Percentiles rank a stretch among this genome's conserved stretches.
phyloP scores from a whole-genome alignment of 176 grass and related monocot species.

The Juncus inflexus region DNA sequence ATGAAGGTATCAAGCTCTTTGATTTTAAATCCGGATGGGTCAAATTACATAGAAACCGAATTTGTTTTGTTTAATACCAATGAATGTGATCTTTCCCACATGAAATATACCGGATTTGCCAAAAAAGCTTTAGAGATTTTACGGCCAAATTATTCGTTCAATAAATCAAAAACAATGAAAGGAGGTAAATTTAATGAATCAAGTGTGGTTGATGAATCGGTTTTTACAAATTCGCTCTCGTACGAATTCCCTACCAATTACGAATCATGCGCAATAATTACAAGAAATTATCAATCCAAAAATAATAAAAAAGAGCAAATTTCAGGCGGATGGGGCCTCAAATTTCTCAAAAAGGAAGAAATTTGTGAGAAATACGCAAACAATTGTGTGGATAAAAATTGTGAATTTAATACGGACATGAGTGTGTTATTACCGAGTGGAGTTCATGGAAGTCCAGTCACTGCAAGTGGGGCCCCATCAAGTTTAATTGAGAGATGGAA shows the following conservation, averaged over 20 bases:
- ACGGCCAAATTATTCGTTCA: slow-evolving; percentile 15
- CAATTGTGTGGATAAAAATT: too few species aligned
- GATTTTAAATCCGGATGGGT: slow-evolving; percentile 17
- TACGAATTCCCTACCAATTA: slow-evolving; percentile 28
- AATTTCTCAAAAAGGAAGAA: slow-evolving; percentile 32
- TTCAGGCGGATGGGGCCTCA: slow-evolving; percentile 44
- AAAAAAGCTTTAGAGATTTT: slow-evolving; percentile 27
- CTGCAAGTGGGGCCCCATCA: slow-evolving; percentile 20
- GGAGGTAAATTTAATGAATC: slow-evolving; percentile 17
- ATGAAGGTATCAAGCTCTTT: slow-evolving; percentile 43
- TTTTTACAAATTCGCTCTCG: background rate
- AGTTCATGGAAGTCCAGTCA: slow-evolving; percentile 33
- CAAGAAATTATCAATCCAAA: slow-evolving; percentile 21
- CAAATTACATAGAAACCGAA: slow-evolving; percentile 28
- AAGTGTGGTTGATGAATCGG: slow-evolving; percentile 27
- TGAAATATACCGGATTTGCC: slow-evolving; percentile 2
- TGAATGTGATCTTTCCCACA: slow-evolving; percentile 13
- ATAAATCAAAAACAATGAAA: slow-evolving; percentile 17
- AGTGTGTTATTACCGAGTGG: slow-evolving; percentile 34
- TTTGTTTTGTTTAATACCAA: too few species aligned
- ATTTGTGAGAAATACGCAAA: background rate
- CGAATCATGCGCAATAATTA: slow-evolving; percentile 37
- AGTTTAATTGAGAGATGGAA: slow-evolving; percentile 35
- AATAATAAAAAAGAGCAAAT: slow-evolving; percentile 8
- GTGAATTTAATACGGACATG: slow-evolving; percentile 8